Base-by-base conservation (phyloP, 225 moss, liverwort and hornwort species). In the Climacium dendroides region DNA sequence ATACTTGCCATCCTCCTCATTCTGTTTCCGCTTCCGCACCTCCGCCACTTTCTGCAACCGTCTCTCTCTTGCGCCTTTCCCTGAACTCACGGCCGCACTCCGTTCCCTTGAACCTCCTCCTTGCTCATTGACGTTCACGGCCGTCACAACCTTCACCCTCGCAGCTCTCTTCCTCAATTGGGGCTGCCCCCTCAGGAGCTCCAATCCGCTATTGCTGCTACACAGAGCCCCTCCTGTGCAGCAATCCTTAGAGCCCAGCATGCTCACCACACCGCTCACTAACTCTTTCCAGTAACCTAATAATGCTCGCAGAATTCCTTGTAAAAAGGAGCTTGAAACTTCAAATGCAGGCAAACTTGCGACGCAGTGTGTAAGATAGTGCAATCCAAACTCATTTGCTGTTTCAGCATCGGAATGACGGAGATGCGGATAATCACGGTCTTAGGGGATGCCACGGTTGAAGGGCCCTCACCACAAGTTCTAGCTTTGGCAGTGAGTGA, bases 41-140 rank as follows among this genome's bases (percentile, higher is more conserved):
- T 95, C 93, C 83, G 90, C 92, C 80, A 95, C 92, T 87, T 89
- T 91, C 90, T 89, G 75, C 90, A 91, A 87, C 54, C 95, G 93
- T 74, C 95, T 87, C 87, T 95, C 92, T 10, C 95, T 90, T 17
- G 95, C 95, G 19, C 93, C 89, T 32, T 84, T 87, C 41, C 92
- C 90, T 22, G 94, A 93, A 45, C 93, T 61, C 77, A 92, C 95
- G n/a, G 90, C 90, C 39, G 79, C 75, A 62, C 70, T 71, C 57
- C 90, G 81, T 81, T 88, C 91, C 28, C 87, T 58, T 13, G 66
- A 48, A 29, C 25, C 87, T n/a, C 87, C 89, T 15, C 79, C 89
- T 88, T 92, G 87, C 50, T 89, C 91, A 66, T 86, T 89, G 74
- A 70, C 47, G 58, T 79, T 88, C 76, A 82, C 88, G 37, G 91